Evolutionary conservation across 2,329 filamentous ascomycete species (phyloP), one percentile per base, ranked within the genome.

Genomic region (Lizonia empirigonia): DNA sequence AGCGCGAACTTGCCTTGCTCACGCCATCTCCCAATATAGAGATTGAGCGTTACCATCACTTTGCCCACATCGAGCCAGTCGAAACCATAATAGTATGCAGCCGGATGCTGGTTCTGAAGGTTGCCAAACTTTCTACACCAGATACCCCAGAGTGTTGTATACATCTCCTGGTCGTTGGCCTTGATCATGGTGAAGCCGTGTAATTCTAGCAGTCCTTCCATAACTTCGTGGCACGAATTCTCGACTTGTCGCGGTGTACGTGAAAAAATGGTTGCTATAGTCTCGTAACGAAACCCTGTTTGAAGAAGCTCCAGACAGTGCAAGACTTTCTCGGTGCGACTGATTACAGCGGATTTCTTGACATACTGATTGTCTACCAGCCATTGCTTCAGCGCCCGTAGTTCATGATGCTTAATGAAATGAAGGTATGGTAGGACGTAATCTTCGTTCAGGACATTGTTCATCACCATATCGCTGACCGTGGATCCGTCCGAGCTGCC

Each of bases 11-110:
- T 46, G 5, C 63, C 62, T 44, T 70, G 65, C 51, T 58, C 58
- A 20, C 64, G 61, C 56, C 60, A 69, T 35, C 67, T 39, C 9
- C 66, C 66, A 36, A 70, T 68, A 47, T 62, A 70, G 20, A 68
- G 30, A 16, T 68, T 70, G 13, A 70, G 52, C 44, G 62, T 63
- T 12, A 63, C 53, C 24, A 69, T 53, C 13, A 68, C 63, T 26
- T 64, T 63, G 33, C 50, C 48, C 2, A 68, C 26, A 7, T 64
- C 59, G 10, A 48, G 29, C 50, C 37, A 51, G 29, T 47, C 42
- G 49, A 66, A 68, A 15, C 57, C 60, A 36, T 64, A 69, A 48
- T 67, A 68, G 19, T 50, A 36, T 2, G 41, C 54, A 9, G 56
- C 59, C 12, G 33, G 44, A 7, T 38, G 33, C 19, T 46, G 40